Conservation (phyloP, 2,329 filamentous ascomycete genomes). For the Aspergillus latus region DNA sequence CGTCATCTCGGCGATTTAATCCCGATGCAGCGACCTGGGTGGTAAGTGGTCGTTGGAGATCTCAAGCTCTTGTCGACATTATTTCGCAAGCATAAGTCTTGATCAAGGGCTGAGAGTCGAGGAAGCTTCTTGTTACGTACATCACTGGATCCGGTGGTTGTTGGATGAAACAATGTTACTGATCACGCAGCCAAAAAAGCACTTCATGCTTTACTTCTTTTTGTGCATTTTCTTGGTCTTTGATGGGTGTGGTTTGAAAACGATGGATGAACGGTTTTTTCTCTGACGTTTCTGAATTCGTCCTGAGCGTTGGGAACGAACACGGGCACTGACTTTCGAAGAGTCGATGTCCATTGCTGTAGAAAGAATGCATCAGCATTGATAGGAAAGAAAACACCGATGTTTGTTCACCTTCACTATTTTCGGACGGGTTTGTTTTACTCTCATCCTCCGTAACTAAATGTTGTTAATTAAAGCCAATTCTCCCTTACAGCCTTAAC, state of each 20-base stretch:
- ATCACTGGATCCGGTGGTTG: background rate
- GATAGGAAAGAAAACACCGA: background rate
- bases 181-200: background rate
- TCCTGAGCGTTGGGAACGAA: constrained; percentile 28
- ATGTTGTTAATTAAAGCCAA: constrained; percentile 10
- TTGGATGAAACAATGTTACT: background rate
- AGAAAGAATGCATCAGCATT: constrained; percentile 3
- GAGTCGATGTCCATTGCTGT: constrained; percentile 43
- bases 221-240: constrained; percentile 34
- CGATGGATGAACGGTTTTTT: constrained; percentile 39
- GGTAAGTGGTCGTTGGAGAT: background rate
- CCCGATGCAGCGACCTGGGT: background rate
- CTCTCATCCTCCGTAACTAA: constrained; percentile 22
- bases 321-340: constrained; percentile 23
- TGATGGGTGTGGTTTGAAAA: constrained; percentile 36
- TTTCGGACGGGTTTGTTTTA: constrained; percentile 16
- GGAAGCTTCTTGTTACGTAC: background rate
- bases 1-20: background rate
- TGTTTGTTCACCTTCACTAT: constrained; percentile 25
- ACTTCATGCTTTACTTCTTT: constrained; percentile 29
- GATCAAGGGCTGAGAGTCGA: background rate
- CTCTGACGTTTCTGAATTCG: constrained; percentile 42
- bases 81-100: background rate
- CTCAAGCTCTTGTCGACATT: background rate
- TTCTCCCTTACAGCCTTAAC: background rate